phyloP scores from a whole-genome alignment of 345 rosid species.

The Heritiera fomes region DNA sequence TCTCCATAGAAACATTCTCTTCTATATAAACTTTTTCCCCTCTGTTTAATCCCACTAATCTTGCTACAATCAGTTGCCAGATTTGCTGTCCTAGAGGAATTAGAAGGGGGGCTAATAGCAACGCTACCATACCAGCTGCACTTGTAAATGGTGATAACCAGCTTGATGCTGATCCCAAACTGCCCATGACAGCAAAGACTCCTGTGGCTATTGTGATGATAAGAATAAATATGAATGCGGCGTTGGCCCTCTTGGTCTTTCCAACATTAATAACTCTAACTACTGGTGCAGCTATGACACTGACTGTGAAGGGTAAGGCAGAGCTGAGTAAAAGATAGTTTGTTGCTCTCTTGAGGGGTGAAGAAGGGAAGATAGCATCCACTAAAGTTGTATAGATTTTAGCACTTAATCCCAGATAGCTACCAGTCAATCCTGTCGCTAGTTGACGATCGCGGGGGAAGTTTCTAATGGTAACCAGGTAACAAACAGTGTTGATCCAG shows the following conservation, averaged over 20 bases:
- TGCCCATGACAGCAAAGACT: constrained; percentile 57
- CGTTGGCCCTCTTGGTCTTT: constrained; percentile 16
- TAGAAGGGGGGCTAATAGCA: constrained; percentile 50
- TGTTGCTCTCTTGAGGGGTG: constrained; percentile 40
- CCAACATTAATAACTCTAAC: constrained; percentile 29
- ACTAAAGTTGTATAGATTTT: constrained; percentile 72
- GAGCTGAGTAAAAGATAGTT: constrained; percentile 69
- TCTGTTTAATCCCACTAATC: constrained; percentile 17
- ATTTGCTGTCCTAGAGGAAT: constrained; percentile 42
- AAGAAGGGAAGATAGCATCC: constrained; percentile 32
- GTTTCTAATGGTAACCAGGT: constrained; percentile 48
- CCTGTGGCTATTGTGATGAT: constrained; percentile 65
- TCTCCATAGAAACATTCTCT: constrained; percentile 22
- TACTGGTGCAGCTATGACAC: constrained; percentile 44
- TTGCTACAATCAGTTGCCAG: constrained; percentile 7
- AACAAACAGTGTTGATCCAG: constrained; percentile 91
- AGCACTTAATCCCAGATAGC: constrained; percentile 81
- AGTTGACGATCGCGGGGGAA: constrained; percentile 60
- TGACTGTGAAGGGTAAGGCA: constrained; percentile 45
- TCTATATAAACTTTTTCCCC: constrained; percentile 37
- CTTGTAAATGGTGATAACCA: constrained; percentile 33
- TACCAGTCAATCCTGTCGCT: constrained; percentile 68
- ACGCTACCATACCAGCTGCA: constrained; percentile 45
- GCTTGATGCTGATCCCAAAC: constrained; percentile 37
- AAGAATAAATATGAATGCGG: constrained; percentile 49